A percentile compares a stretch with the other conserved stretches of the same genome.
These are phyloP conservation scores for Ciborinia camelliae DNA, from an alignment of 2,329 filamentous ascomycete species.

Conservation along the genomic window DNA sequence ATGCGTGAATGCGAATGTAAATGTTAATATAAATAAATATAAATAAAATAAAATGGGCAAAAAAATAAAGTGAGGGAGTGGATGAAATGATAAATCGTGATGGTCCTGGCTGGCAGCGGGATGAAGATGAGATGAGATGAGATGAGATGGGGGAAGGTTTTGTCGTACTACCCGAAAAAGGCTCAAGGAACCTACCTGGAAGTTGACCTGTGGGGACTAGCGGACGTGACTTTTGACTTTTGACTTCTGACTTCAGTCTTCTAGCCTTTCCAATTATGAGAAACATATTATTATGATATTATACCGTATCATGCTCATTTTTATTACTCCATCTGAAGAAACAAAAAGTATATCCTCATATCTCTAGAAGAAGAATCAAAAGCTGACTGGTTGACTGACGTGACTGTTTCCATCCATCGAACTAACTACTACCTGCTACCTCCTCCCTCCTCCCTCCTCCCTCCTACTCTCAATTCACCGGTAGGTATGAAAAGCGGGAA, in stretches of 20 bases:
- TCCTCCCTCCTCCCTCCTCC: too few relatives aligned
- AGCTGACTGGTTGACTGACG: too few relatives aligned
- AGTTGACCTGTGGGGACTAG: conserved; percentile 8
- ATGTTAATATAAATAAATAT: too few relatives aligned
- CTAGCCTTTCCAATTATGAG: conserved; percentile 15
- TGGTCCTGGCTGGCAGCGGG: background rate
- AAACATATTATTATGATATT: background rate
- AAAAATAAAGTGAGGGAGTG: background rate
- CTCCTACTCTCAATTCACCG: too few relatives aligned
- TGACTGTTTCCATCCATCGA: too few relatives aligned
- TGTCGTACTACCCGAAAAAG: conserved; percentile 15
- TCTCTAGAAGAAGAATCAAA: background rate
- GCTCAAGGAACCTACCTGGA: conserved; percentile 8
- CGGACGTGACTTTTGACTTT: too few relatives aligned
- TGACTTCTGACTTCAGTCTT: too few relatives aligned
- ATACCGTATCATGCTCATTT: background rate
- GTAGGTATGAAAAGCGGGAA: conserved; percentile 24
- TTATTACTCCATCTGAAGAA: background rate
- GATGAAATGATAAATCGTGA: conserved; percentile 4
- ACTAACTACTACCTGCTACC: too few relatives aligned
- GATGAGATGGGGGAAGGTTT: conserved; percentile 12
- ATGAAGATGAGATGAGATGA: too few relatives aligned
- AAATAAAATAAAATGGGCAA: too few relatives aligned
- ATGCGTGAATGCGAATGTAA: background rate
- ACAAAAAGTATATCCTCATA: conserved; percentile 1